These are phyloP conservation scores for Rhizophora apiculata DNA, from an alignment of 345 rosid species.

Conservation along the genomic window DNA sequence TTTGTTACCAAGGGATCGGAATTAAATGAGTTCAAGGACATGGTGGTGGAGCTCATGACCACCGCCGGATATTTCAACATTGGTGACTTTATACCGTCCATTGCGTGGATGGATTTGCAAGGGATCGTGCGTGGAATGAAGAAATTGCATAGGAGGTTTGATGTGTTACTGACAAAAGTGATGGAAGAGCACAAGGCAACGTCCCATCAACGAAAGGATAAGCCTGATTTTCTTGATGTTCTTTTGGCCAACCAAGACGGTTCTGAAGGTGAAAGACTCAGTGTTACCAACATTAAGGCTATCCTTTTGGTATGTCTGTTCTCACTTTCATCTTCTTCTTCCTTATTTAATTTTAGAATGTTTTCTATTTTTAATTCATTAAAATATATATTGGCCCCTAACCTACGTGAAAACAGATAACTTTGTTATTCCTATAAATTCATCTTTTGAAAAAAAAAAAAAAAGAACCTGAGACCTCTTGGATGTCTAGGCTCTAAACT, in stretches of 20 bases:
- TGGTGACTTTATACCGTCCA: conserved; percentile 55
- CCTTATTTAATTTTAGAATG: too few species aligned
- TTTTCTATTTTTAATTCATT: too few species aligned
- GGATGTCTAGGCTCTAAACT: too few species aligned
- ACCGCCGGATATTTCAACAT: conserved; percentile 46
- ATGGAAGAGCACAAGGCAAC: conserved; percentile 41
- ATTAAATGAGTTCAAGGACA: conserved; percentile 52
- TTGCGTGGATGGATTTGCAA: conserved; percentile 66
- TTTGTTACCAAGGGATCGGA: conserved; percentile 42
- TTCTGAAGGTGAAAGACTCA: conserved; percentile 34
- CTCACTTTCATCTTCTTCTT: too few species aligned
- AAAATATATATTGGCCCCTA: too few species aligned
- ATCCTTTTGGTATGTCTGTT: conserved; percentile 41
- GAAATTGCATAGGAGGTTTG: conserved; percentile 44
- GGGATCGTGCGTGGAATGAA: conserved; percentile 58
- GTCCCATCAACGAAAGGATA: conserved; percentile 31
- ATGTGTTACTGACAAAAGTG: conserved; percentile 42
- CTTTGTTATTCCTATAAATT: too few species aligned
- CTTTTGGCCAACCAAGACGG: conserved; percentile 29
- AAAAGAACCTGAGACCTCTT: too few species aligned
- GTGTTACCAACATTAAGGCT: conserved; percentile 46
- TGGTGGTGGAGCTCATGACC: conserved; percentile 66
- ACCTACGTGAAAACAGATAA: too few species aligned
- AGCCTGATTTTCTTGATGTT: conserved; percentile 55
- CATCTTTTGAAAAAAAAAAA: too few species aligned